phyloP scores from a whole-genome alignment of 768 basidiomycete genomes.

The Pholiota microspora region DNA sequence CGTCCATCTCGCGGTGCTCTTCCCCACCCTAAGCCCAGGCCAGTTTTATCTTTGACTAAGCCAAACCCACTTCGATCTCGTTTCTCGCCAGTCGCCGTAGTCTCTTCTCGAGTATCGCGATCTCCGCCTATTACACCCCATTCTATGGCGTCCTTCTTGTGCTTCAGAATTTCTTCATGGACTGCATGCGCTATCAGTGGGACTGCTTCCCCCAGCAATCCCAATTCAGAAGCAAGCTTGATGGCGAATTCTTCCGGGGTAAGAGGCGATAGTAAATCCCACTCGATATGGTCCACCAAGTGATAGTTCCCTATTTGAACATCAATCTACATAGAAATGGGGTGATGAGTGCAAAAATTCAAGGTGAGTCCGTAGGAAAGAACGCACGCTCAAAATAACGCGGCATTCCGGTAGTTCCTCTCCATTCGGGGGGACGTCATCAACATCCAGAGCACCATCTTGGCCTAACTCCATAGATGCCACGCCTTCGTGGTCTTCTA shows the following conservation, averaged over 20 bases:
- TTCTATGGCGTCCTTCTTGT: conserved; percentile 93
- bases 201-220: conserved; percentile 81
- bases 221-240: conserved; percentile 81
- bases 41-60: conserved; percentile 78
- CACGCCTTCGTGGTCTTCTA: conserved; percentile 86
- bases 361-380: not conserved
- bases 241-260: conserved; percentile 85
- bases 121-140: conserved; percentile 82
- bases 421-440: conserved; percentile 37
- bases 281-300: conserved; percentile 94
- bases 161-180: conserved; percentile 93
- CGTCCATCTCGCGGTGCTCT: conserved; percentile 74
- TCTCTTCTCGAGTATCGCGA: conserved; percentile 30
- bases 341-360: not conserved
- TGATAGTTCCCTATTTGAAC: conserved; percentile 93
- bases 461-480: conserved; percentile 73
- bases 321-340: conserved; percentile 68
- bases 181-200: conserved; percentile 92
- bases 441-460: conserved; percentile 50
- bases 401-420: conserved; percentile 76
- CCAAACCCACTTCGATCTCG: conserved; percentile 51
- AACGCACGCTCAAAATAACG: conserved; percentile 73
- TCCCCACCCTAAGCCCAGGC: conserved; percentile 73
- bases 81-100: conserved; percentile 24
- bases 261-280: conserved; percentile 93